Base-by-base conservation (phyloP, 2,329 filamentous ascomycete species). In the Ceratocystis smalleyi region DNA sequence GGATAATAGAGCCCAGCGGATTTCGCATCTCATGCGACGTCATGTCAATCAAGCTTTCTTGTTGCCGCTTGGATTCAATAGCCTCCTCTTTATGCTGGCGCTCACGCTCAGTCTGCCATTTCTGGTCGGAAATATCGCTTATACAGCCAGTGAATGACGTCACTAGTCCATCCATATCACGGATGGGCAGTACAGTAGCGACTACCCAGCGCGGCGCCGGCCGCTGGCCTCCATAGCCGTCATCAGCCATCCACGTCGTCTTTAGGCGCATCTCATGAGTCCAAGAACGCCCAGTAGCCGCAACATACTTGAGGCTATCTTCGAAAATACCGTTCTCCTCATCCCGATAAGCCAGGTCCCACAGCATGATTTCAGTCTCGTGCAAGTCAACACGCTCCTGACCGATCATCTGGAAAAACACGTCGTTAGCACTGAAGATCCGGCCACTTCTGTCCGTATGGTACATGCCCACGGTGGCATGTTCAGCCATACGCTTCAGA, bases 1-100 rank as follows among this genome's bases (percentile, higher is more conserved):
- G 86, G 32, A 90, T 74, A 19, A 89, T 89, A 0, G 86, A 87
- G 54, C 81, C 85, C 30, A 90, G 75, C 0, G 87, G 87, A 69
- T 90, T 90, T 30, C 86, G 79, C 81, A 88, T 85, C 70, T 88
- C 85, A 70, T 88, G 85, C 15, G 82, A 83, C 1, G 81, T 82
- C 76, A 89, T 89, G 72, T 90, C 88, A 70, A 91, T 89, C 69
- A 91, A 91, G 68, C 88, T 88, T 69, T 91, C 87, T 70, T 92
- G 89, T 70, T 88, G 86, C 4, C 85, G 76, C 69, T 81, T 82
- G 35, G 79, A 78, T 69, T 83, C 80, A 30, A 83, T 77, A 1
- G 81, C 81, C 65, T 83, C 79, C 54, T 80, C 78, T 70, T 78
- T 81, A 61, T 75, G 76, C 68, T 75, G 71, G 62, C 75, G 77